These are phyloP conservation scores for Cordyceps pruinosa DNA, from an alignment of 2,329 filamentous ascomycete genomes.

Conservation along the genomic window DNA sequence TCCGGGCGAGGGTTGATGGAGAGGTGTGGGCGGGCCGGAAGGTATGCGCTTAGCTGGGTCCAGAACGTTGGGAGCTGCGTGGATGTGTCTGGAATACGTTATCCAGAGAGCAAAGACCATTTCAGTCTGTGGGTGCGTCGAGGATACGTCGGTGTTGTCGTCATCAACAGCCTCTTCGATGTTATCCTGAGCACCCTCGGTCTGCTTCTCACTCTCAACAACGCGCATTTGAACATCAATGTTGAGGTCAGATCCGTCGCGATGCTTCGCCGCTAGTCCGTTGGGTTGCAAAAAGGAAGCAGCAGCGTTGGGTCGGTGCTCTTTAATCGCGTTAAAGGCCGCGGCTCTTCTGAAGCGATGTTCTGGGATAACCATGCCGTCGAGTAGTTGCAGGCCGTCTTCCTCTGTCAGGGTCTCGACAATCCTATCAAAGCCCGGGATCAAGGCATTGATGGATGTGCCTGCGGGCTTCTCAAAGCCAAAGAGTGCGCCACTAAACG, in stretches of 20 bases:
- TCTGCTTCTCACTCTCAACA: slow-evolving; percentile 75
- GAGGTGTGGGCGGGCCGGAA: slow-evolving; percentile 63
- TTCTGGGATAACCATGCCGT: slow-evolving; percentile 95
- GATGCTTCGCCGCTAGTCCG: slow-evolving; percentile 77
- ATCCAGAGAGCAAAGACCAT: slow-evolving; percentile 95
- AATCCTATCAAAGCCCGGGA: slow-evolving; percentile 82
- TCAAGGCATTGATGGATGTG: slow-evolving; percentile 67
- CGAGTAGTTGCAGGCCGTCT: slow-evolving; percentile 73
- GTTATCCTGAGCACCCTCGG: slow-evolving; percentile 53
- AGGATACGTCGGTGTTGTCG: slow-evolving; percentile 22
- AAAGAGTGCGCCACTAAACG: slow-evolving; percentile 88
- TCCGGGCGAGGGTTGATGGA: slow-evolving; percentile 72
- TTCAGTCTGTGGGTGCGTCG: slow-evolving; percentile 51
- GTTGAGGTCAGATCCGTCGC: slow-evolving; percentile 85
- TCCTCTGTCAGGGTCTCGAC: slow-evolving; percentile 77
- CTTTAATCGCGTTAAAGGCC: slow-evolving; percentile 73
- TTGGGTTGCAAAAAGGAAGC: slow-evolving; percentile 76
- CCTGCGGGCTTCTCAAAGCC: slow-evolving; percentile 81
- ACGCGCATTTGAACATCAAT: slow-evolving; percentile 96
- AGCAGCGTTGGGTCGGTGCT: slow-evolving; percentile 72
- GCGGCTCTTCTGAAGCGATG: slow-evolving; percentile 89
- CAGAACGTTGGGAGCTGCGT: slow-evolving; percentile 58
- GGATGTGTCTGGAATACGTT: slow-evolving; percentile 89
- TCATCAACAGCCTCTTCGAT: slow-evolving; percentile 55
- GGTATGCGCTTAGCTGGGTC: slow-evolving; percentile 38